phyloP scores from a whole-genome alignment of 768 basidiomycete genomes.

The Amanita phalloides region DNA sequence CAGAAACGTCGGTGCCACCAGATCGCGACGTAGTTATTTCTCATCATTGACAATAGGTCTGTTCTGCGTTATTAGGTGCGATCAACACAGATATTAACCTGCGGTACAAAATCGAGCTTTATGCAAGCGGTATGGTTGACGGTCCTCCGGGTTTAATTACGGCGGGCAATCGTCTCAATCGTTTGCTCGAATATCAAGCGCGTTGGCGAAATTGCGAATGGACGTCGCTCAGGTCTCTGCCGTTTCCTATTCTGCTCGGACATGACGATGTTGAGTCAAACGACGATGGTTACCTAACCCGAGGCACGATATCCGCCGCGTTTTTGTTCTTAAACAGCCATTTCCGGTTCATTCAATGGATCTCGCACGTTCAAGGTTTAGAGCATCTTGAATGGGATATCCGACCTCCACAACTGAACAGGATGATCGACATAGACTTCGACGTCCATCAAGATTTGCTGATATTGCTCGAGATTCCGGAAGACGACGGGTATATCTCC shows the following conservation, averaged over 20 bases:
- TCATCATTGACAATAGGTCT: background rate
- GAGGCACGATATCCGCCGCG: background rate
- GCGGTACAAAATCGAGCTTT: constrained; percentile 10
- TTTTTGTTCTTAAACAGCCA: background rate
- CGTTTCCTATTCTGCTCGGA: background rate
- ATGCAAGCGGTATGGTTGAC: constrained; percentile 6
- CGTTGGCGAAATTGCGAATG: constrained; percentile 8
- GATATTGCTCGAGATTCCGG: constrained; percentile 29
- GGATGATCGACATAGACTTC: constrained; percentile 37
- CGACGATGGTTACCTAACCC: background rate
- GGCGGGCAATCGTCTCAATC: constrained; percentile 3
- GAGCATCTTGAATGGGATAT: constrained; percentile 33
- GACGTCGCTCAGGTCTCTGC: background rate
- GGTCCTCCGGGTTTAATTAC: background rate
- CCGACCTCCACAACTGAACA: constrained; percentile 18
- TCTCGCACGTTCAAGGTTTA: constrained; percentile 36
- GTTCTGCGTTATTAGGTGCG: background rate
- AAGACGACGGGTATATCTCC: background rate
- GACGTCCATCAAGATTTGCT: constrained; percentile 60
- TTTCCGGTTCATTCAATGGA: constrained; percentile 31
- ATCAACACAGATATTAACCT: constrained; percentile 5
- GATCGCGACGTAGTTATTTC: background rate
- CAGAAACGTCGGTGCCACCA: background rate
- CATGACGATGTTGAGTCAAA: background rate
- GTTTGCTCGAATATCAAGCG: constrained; percentile 4